Percentiles rank a stretch among this genome's conserved stretches.
These are phyloP conservation scores for Verticillium isaacii DNA, from an alignment of 2,329 filamentous ascomycete species.

Conservation along the genomic window DNA sequence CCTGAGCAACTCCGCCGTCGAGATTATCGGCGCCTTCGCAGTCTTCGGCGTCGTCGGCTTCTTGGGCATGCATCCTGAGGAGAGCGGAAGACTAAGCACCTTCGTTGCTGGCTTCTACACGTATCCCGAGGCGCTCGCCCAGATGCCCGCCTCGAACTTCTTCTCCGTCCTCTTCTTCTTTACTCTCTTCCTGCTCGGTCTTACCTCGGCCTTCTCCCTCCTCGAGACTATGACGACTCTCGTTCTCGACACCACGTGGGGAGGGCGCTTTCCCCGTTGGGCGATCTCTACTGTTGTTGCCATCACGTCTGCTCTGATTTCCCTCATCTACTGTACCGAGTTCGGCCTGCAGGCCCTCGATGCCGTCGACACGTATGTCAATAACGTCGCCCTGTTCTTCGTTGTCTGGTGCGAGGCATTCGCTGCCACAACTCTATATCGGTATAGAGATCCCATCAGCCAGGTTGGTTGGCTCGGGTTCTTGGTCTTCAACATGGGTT, in stretches of 20 bases:
- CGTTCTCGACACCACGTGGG: slow-evolving; percentile 32
- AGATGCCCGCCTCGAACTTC: slow-evolving; percentile 52
- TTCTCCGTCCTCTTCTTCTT: slow-evolving; percentile 51
- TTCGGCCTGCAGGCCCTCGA: slow-evolving; percentile 49
- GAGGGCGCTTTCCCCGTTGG: slow-evolving; percentile 33
- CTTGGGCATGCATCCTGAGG: slow-evolving; percentile 24
- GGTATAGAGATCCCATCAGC: slow-evolving; percentile 37
- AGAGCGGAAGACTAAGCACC: slow-evolving; percentile 33
- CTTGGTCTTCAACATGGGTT: slow-evolving; percentile 39
- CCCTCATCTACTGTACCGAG: slow-evolving; percentile 47
- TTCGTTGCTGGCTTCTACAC: slow-evolving; percentile 52
- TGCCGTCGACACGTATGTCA: slow-evolving; percentile 48
- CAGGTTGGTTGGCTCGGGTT: slow-evolving; percentile 37
- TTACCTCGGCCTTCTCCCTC: slow-evolving; percentile 49
- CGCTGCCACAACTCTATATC: slow-evolving; percentile 44
- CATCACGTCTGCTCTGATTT: slow-evolving; percentile 40
- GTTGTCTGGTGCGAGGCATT: slow-evolving; percentile 46
- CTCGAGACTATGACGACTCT: slow-evolving; percentile 43
- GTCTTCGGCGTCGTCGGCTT: slow-evolving; percentile 48
- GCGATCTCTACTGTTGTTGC: slow-evolving; percentile 39
- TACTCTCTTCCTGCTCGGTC: slow-evolving; percentile 48
- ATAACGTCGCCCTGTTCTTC: slow-evolving; percentile 41
- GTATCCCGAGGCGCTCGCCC: slow-evolving; percentile 43
- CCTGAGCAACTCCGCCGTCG: slow-evolving; percentile 45
- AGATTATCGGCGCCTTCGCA: slow-evolving; percentile 36